A percentile compares a stretch with the other conserved stretches of the same genome.
phyloP scores from a whole-genome alignment of 2,329 filamentous ascomycete genomes.

The Hirsutella minnesotensis region DNA sequence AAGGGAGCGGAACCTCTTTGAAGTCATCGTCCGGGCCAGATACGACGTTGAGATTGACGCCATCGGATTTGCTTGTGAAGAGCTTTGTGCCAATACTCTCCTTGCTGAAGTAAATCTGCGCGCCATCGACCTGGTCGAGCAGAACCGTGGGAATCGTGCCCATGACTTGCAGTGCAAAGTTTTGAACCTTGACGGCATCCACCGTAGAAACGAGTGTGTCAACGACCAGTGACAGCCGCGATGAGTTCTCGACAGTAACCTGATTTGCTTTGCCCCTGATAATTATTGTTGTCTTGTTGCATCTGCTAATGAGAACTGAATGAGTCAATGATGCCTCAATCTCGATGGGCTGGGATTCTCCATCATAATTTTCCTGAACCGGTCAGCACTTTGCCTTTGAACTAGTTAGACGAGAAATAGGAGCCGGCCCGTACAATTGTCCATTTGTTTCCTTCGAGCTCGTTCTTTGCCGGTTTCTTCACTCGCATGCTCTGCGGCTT shows the following conservation, averaged over 20 bases:
- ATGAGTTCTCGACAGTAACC: constrained; percentile 88
- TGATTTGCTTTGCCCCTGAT: constrained; percentile 91
- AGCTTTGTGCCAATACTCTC: constrained; percentile 69
- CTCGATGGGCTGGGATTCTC: constrained; percentile 58
- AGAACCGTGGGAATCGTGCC: constrained; percentile 78
- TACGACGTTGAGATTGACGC: constrained; percentile 79
- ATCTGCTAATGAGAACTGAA: constrained; percentile 83
- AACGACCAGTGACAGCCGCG: constrained; percentile 71
- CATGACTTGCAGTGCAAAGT: constrained; percentile 88
- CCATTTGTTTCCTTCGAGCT: constrained; percentile 87
- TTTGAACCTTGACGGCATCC: constrained; percentile 89
- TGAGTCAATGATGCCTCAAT: constrained; percentile 75
- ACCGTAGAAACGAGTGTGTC: constrained; percentile 84
- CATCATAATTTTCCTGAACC: constrained; percentile 77
- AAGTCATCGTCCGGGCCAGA: constrained; percentile 64
- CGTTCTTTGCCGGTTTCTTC: constrained; percentile 71
- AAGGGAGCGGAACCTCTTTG: constrained; percentile 75
- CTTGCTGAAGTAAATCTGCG: constrained; percentile 74
- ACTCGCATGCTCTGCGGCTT: constrained; percentile 77
- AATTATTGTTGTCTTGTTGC: constrained; percentile 82
- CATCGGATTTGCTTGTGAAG: constrained; percentile 78
- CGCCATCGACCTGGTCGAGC: constrained; percentile 87
- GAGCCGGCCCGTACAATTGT: constrained; percentile 47
- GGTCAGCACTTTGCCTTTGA: no score
- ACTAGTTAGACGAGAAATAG: neutral